phyloP scores from a whole-genome alignment of 23 red algal genomes.

The Gracilariopsis chorda region DNA sequence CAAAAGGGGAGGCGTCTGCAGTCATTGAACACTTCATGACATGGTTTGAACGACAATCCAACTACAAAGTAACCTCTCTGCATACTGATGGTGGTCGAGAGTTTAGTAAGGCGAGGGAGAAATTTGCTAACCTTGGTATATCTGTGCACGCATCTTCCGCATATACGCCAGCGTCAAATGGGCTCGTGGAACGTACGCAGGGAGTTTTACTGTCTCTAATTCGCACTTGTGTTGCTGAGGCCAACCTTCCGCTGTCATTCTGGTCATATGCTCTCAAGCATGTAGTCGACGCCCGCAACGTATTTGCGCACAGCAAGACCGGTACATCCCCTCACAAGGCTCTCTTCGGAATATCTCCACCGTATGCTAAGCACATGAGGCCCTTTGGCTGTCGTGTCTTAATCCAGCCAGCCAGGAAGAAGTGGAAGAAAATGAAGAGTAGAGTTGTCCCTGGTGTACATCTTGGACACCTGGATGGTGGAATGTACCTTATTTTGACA shows the following conservation, averaged over 20 bases:
- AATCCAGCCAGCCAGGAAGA: neutral
- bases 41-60: conserved; percentile 21
- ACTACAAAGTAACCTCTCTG: neutral
- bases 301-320: neutral
- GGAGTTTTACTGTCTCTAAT: neutral
- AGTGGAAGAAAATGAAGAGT: neutral
- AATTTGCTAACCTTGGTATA: neutral
- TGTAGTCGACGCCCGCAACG: neutral
- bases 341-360: neutral
- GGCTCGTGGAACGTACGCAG: conserved; percentile 5
- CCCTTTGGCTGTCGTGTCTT: neutral
- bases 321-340: neutral
- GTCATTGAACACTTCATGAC: neutral
- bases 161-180: conserved; percentile 27
- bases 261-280: neutral
- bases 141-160: neutral
- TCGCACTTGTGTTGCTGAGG: neutral
- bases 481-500: conserved; percentile 3
- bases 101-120: neutral
- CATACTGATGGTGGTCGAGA: conserved; percentile 3
- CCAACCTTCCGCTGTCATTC: neutral
- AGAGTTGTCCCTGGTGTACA: neutral
- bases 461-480: neutral
- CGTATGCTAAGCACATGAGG: neutral
- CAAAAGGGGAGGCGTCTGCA: neutral